These are phyloP conservation scores for Tylopilus felleus DNA, from an alignment of 768 basidiomycete genomes.

Conservation along the genomic window DNA sequence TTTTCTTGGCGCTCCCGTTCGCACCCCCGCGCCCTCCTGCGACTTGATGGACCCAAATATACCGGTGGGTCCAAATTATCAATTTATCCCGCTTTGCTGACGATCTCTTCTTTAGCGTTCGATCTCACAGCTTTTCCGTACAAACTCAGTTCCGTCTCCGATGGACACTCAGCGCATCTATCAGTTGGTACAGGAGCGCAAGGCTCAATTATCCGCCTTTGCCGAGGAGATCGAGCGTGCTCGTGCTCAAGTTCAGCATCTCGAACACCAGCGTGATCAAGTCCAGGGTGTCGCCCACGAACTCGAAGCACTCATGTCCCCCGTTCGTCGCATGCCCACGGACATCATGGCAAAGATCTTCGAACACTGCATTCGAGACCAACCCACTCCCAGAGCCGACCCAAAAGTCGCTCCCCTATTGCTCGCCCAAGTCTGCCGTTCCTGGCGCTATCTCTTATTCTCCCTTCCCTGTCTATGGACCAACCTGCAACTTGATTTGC, in stretches of 20 bases:
- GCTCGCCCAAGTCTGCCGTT: conserved; percentile 29
- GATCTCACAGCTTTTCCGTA: conserved; percentile 27
- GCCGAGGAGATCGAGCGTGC: conserved; percentile 19
- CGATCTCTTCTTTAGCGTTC: conserved; percentile 12
- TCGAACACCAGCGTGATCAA: conserved; percentile 16
- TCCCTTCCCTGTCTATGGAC: conserved; percentile 28
- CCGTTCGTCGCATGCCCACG: conserved; percentile 31
- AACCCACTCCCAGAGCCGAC: conserved; percentile 6
- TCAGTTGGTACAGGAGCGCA: conserved; percentile 18
- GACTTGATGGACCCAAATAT: conserved; percentile 17
- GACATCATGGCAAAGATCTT: conserved; percentile 29
- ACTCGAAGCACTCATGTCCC: conserved; percentile 28
- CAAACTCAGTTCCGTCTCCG: conserved; percentile 27
- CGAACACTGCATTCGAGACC: conserved; percentile 20
- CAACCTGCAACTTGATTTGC: conserved; percentile 23
- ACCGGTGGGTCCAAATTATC: conserved; percentile 17
- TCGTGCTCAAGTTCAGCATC: conserved; percentile 16
- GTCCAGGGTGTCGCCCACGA: conserved; percentile 18
- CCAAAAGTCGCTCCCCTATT: conserved; percentile 21
- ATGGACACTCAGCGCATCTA: conserved; percentile 18
- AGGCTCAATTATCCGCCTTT: conserved; percentile 10
- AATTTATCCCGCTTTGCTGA: not conserved
- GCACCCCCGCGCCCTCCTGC: not conserved
- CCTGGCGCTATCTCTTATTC: conserved; percentile 30
- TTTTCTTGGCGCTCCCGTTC: not conserved